A percentile compares a stretch with the other conserved stretches of the same genome.
These are phyloP conservation scores for Byssoonygena ceratinophila DNA, from an alignment of 2,329 filamentous ascomycete species.

Conservation along the genomic window DNA sequence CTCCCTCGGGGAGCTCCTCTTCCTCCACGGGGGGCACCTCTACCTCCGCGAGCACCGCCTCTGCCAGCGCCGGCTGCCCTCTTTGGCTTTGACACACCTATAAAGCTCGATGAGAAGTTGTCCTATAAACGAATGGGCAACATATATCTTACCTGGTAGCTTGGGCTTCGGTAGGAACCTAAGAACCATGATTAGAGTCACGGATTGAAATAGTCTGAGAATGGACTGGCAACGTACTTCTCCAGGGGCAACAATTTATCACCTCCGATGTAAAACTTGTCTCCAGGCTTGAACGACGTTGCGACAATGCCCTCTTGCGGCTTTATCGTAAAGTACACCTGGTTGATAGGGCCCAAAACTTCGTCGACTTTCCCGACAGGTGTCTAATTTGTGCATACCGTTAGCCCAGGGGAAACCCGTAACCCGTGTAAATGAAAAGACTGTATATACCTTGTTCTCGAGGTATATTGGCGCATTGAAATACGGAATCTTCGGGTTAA, in stretches of 20 bases:
- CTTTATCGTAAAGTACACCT: constrained; percentile 98
- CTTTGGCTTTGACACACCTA: constrained; percentile 59
- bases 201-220: neutral
- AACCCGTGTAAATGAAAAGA: neutral
- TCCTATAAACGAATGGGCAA: constrained; percentile 1
- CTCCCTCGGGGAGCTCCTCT: constrained; percentile 45
- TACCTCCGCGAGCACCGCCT: constrained; percentile 38
- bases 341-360: constrained; percentile 92
- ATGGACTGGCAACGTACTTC: constrained; percentile 42
- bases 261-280: constrained; percentile 91
- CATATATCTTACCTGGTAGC: constrained; percentile 40
- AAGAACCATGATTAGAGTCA: constrained; percentile 19
- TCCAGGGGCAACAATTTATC: constrained; percentile 94
- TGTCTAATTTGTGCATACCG: constrained; percentile 42
- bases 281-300: constrained; percentile 84
- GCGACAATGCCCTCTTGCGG: constrained; percentile 93
- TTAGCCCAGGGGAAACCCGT: neutral
- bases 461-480: constrained; percentile 99
- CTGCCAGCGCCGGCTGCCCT: constrained; percentile 52
- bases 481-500: constrained; percentile 91
- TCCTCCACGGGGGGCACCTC: constrained; percentile 38
- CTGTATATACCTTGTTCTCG: constrained; percentile 74
- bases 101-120: constrained; percentile 23
- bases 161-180: constrained; percentile 92
- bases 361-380: constrained; percentile 95